A percentile compares a stretch with the other conserved stretches of the same genome.
These are phyloP conservation scores for Torulaspora microellipsoides DNA, from an alignment of 805 yeast genomes.

Conservation along the genomic window DNA sequence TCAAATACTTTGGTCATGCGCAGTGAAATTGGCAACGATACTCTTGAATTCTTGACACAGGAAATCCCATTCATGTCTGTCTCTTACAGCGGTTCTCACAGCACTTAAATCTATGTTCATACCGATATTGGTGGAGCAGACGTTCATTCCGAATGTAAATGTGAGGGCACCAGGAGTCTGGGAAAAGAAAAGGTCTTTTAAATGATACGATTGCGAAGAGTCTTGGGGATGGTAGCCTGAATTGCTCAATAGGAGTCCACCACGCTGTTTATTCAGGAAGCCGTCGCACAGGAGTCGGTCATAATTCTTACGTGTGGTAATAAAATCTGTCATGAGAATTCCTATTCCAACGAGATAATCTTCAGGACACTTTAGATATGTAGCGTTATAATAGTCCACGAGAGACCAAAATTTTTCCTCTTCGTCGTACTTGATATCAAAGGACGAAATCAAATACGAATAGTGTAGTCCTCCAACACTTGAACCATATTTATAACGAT, in stretches of 20 bases:
- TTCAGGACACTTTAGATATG: constrained; percentile 11
- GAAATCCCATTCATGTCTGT: constrained; percentile 9
- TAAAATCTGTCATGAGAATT: constrained; percentile 17
- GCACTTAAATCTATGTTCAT: constrained; percentile 20
- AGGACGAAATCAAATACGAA: constrained; percentile 21
- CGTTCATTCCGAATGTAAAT: constrained; percentile 20
- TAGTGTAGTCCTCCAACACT: constrained; percentile 28
- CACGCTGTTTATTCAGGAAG: constrained; percentile 17
- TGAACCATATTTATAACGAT: constrained; percentile 22
- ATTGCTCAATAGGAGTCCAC: constrained; percentile 28
- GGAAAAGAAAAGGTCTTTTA: constrained; percentile 20
- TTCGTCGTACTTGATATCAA: constrained; percentile 12
- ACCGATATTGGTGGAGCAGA: constrained; percentile 21
- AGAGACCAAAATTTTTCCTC: constrained; percentile 19
- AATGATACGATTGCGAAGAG: constrained; percentile 1
- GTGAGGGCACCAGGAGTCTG: constrained; percentile 24
- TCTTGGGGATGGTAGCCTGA: constrained; percentile 17
- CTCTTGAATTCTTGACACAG: constrained; percentile 11
- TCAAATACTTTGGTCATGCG: background rate
- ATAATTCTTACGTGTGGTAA: constrained; percentile 16
- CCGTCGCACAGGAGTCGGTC: constrained; percentile 18
- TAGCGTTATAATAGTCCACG: constrained; percentile 18
- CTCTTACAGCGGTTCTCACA: constrained; percentile 15
- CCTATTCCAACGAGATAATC: constrained; percentile 23
- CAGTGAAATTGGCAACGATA: background rate